phyloP scores from a whole-genome alignment of 345 rosid species.

The Cardamine occulta region DNA sequence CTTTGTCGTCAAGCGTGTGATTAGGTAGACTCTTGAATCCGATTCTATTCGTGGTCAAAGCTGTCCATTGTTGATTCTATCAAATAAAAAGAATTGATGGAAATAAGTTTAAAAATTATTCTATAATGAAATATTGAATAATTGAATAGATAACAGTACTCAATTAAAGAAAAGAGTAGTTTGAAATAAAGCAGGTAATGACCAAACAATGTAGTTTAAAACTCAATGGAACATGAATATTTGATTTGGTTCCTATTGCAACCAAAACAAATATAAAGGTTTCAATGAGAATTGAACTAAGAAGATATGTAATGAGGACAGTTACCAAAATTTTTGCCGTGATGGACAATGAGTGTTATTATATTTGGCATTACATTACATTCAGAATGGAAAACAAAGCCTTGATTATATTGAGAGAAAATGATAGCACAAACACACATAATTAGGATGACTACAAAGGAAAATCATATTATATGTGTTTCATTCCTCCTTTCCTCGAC shows the following conservation, averaged over 20 bases:
- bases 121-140: background rate
- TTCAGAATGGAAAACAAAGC: too few species aligned
- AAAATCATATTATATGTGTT: too few species aligned
- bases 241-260: background rate
- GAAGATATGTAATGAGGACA: too few species aligned
- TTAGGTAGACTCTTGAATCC: slow-evolving; percentile 27
- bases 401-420: too few species aligned
- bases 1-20: background rate
- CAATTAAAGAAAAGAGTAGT: background rate
- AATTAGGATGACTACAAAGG: too few species aligned
- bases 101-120: background rate
- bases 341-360: too few species aligned
- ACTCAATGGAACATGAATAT: background rate
- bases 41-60: slow-evolving; percentile 32
- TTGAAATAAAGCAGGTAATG: background rate
- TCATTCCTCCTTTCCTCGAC: too few species aligned
- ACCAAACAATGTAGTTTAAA: background rate
- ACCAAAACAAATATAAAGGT: too few species aligned
- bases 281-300: too few species aligned
- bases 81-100: background rate
- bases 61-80: slow-evolving; percentile 27
- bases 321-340: too few species aligned
- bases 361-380: too few species aligned
- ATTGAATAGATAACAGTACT: background rate
- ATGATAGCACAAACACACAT: too few species aligned